Evolutionary conservation across 2,329 filamentous ascomycete genomes (phyloP).

Genomic region (Aspergillus ruber): DNA sequence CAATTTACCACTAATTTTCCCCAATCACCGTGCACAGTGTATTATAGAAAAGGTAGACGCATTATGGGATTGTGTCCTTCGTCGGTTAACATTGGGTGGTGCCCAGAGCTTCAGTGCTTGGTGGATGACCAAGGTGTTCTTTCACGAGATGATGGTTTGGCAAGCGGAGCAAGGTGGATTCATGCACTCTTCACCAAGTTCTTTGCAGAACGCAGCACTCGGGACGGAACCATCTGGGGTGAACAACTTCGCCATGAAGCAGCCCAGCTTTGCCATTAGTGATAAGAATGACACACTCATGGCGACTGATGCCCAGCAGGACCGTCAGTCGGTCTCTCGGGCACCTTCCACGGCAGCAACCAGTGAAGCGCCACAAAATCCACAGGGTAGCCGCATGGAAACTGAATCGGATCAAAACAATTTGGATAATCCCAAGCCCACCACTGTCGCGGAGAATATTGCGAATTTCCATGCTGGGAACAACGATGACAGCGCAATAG

Average conservation of each 20-base stretch:
- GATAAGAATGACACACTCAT: slow-evolving; percentile 12
- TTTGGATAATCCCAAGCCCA: slow-evolving; percentile 37
- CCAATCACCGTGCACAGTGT: slow-evolving; percentile 38
- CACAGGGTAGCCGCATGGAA: slow-evolving; percentile 10
- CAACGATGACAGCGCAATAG: slow-evolving; percentile 69
- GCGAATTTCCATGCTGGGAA: slow-evolving; percentile 26
- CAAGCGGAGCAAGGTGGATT: slow-evolving; percentile 87
- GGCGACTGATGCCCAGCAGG: slow-evolving; percentile 10
- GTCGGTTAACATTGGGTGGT: slow-evolving; percentile 38
- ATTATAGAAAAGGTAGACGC: slow-evolving; percentile 40
- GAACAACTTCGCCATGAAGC: slow-evolving; percentile 17
- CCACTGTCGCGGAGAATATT: slow-evolving; percentile 40
- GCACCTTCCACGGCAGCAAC: slow-evolving; percentile 13
- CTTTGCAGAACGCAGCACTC: slow-evolving; percentile 22
- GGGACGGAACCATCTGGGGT: slow-evolving; percentile 16
- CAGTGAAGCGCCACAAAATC: slow-evolving; percentile 12
- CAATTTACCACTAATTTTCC: slow-evolving; percentile 33
- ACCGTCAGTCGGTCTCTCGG: slow-evolving; percentile 9
- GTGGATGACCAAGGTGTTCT: slow-evolving; percentile 82
- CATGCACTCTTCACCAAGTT: slow-evolving; percentile 50
- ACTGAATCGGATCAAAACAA: slow-evolving; percentile 15
- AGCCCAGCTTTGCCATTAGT: slow-evolving; percentile 8
- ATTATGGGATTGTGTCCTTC: slow-evolving; percentile 40
- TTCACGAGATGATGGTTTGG: slow-evolving; percentile 91
- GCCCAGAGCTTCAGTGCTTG: slow-evolving; percentile 44